These are phyloP conservation scores for Agaricus sinodeliciosus DNA, from an alignment of 768 basidiomycete species.

Conservation along the genomic window DNA sequence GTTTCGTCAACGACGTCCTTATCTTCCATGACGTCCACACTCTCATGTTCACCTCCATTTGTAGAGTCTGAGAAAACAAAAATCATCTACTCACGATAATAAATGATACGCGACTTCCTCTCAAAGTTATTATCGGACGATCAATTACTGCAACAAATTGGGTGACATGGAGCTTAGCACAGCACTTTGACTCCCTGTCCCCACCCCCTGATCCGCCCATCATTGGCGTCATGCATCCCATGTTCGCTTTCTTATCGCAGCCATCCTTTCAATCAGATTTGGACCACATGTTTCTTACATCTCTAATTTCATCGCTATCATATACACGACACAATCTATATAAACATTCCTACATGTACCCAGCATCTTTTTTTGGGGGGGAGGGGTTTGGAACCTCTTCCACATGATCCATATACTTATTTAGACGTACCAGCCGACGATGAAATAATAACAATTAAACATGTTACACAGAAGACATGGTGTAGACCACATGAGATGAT, in stretches of 20 bases:
- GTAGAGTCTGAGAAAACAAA: slow-evolving; percentile 19
- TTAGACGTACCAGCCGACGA: neutral
- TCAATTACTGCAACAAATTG: neutral
- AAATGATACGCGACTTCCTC: neutral
- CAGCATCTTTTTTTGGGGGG: neutral
- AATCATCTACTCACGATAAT: slow-evolving; percentile 9
- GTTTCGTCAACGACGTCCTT: slow-evolving; percentile 27
- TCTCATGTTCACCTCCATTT: slow-evolving; percentile 16
- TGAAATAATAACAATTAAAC: neutral
- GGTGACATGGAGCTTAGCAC: neutral
- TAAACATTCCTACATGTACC: too few relatives aligned
- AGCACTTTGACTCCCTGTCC: neutral
- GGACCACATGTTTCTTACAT: too few relatives aligned
- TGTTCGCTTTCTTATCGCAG: too few relatives aligned
- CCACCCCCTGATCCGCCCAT: neutral
- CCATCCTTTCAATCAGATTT: too few relatives aligned
- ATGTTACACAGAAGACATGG: neutral
- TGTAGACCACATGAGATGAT: neutral
- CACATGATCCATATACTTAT: neutral
- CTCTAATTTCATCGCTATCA: too few relatives aligned
- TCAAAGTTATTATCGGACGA: neutral
- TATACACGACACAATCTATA: too few relatives aligned
- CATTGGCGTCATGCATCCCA: too few relatives aligned
- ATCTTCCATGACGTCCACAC: slow-evolving; percentile 21
- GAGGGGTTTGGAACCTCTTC: too few relatives aligned